Conservation (phyloP, 1,139 yeast genomes). For the Yamadazyma taylorii region DNA sequence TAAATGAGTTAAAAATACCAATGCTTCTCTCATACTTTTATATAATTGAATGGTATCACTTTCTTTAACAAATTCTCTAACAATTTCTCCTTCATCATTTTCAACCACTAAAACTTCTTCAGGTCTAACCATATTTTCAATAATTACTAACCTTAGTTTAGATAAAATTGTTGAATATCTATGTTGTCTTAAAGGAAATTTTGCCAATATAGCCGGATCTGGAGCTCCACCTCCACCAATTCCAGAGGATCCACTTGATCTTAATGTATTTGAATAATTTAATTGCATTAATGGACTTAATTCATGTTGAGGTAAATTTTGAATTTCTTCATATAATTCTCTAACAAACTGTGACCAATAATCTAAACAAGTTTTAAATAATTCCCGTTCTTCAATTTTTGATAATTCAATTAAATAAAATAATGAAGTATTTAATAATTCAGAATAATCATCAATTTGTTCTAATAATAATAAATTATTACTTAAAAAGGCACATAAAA, state of each 20-base stretch:
- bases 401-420: conserved; percentile 82
- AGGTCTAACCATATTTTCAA: conserved; percentile 97
- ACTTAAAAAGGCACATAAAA: conserved; percentile 77
- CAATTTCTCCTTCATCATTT: conserved; percentile 98
- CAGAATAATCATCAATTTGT: conserved; percentile 54
- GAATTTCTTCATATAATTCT: conserved; percentile 82
- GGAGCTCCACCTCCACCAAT: conserved; percentile 68
- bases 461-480: conserved; percentile 79
- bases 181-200: conserved; percentile 83
- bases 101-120: conserved; percentile 96
- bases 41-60: conserved; percentile 94
- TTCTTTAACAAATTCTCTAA: conserved; percentile 94
- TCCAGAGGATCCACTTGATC: conserved; percentile 43
- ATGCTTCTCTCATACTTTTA: conserved; percentile 92
- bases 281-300: conserved; percentile 76
- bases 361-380: conserved; percentile 92
- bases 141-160: conserved; percentile 82
- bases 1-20: conserved; percentile 92
- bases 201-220: conserved; percentile 74
- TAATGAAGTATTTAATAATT: conserved; percentile 69
- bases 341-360: conserved; percentile 88
- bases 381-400: conserved; percentile 90
- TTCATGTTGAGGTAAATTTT: conserved; percentile 70
- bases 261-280: conserved; percentile 47
- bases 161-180: conserved; percentile 74